Evolutionary conservation across 345 rosid species (phyloP), one percentile per base, ranked within the genome.

Genomic region (Anastatica hierochuntica): DNA sequence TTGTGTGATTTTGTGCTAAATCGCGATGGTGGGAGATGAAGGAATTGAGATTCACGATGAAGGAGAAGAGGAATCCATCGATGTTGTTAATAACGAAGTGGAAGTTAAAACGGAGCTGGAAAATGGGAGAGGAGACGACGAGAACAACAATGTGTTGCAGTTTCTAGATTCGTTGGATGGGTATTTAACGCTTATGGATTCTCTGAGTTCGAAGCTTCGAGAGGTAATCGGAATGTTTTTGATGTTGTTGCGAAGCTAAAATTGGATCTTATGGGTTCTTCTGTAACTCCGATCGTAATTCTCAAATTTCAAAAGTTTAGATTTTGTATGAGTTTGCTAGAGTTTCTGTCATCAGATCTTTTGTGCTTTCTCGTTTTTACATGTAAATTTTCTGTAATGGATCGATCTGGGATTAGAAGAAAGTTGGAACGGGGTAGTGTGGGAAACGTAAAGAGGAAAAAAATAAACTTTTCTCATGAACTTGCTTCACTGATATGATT

Each of bases 91-190:
- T 19, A 10, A 45, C 6, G 59, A 42, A 42, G 29, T 15, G 37
- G 47, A 21, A 47, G 20, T 38, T 18, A 42, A 53, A 39, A 11
- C 14, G 2, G 58, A 66, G 17, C 15, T 31, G 33, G 63, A 12
- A 10, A 35, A 61, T 8, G 54, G n/a, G 19, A 39, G 14, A 37
- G 73, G 30, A 50, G 73, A 75, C 11, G 72, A 72, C n/a, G 53
- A 56, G 54, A n/a, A n/a, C n/a, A n/a, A n/a, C n/a, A n/a, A n/a
- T 10, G 68, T 83, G 13, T 58, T 92, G 58, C 77, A 67, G 36
- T 83, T 92, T 58, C 70, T 83, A 50, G 98, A 92, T 79, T 92
- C 96, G 14, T 10, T 75, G 56, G 98, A 92, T 39, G 58, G 46
- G 18, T 92, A 92, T 58, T 51, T 83, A 16, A 64, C 72, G 17